These are phyloP conservation scores for Phalaenopsis aphrodite DNA, from an alignment of 106 monocot genomes.

Conservation along the genomic window DNA sequence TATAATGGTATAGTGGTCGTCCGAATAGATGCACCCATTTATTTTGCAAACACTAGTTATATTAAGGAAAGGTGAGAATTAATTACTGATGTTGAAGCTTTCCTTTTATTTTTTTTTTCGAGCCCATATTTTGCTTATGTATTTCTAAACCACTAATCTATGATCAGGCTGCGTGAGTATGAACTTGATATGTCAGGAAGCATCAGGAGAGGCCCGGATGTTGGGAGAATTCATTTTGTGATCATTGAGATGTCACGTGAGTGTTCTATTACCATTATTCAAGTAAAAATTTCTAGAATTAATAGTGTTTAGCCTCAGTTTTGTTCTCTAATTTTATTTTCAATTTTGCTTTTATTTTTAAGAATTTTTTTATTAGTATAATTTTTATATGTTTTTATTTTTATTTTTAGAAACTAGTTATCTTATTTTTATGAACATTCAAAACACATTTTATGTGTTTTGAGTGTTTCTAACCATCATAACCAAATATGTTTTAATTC, in stretches of 20 bases:
- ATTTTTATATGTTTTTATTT: too few relatives aligned
- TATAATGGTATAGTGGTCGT: conserved; percentile 95
- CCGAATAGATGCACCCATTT: conserved; percentile 89
- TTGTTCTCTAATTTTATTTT: too few relatives aligned
- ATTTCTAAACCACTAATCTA: neutral
- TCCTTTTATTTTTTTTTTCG: neutral
- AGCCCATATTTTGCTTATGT: neutral
- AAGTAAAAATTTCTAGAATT: neutral
- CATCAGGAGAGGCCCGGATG: conserved; percentile 65
- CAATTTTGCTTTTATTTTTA: too few relatives aligned
- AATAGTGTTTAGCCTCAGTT: too few relatives aligned
- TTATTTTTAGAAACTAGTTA: too few relatives aligned
- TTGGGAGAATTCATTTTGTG: conserved; percentile 76
- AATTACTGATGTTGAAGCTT: neutral
- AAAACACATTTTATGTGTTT: too few relatives aligned
- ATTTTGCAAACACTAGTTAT: conserved; percentile 96
- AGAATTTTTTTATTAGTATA: too few relatives aligned
- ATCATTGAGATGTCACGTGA: conserved; percentile 98
- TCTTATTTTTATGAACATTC: too few relatives aligned
- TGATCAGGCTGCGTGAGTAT: conserved; percentile 78
- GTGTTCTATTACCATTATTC: conserved; percentile 13
- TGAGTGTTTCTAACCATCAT: too few relatives aligned
- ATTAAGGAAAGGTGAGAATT: conserved; percentile 83
- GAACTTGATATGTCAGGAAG: conserved; percentile 54
- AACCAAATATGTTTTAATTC: too few relatives aligned